Evolutionary conservation across 73 alveolate genomes (phyloP).

Genomic region (Paramecium bursaria): DNA sequence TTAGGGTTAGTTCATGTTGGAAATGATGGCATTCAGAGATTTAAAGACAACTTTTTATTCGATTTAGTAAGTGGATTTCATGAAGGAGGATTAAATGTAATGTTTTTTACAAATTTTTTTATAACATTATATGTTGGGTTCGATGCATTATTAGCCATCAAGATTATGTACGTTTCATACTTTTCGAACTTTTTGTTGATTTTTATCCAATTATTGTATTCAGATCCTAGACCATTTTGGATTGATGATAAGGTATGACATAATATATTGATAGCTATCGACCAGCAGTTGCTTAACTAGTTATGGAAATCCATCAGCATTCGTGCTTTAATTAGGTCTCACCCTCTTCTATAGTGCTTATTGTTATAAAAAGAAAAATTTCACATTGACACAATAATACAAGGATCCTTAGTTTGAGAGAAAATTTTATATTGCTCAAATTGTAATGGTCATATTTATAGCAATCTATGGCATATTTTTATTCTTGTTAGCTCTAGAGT

Average conservation of each 20-base stretch:
- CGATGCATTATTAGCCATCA: constrained; percentile 46
- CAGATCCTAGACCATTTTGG: constrained; percentile 57
- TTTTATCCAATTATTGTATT: neutral
- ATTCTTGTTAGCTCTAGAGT: constrained; percentile 39
- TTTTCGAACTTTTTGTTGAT: neutral
- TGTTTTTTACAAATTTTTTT: constrained; percentile 17
- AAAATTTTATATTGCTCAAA: neutral
- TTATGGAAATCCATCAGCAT: constrained; percentile 54
- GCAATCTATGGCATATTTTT: neutral
- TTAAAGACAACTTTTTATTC: constrained; percentile 31
- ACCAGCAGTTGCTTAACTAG: constrained; percentile 11
- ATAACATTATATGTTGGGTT: constrained; percentile 46
- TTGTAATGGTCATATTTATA: neutral
- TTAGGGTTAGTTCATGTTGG: too few relatives aligned
- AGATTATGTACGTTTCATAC: constrained; percentile 20
- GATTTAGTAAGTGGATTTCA: constrained; percentile 26
- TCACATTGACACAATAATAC: neutral
- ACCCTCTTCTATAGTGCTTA: constrained; percentile 9
- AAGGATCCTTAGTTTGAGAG: neutral
- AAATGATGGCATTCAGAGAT: too few relatives aligned
- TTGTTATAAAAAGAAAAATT: constrained; percentile 27
- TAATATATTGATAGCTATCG: neutral
- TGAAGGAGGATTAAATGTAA: constrained; percentile 5
- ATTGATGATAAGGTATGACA: constrained; percentile 21
- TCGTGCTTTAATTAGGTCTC: constrained; percentile 1